Evolutionary conservation across 306 rosid genomes (phyloP).

Genomic region (Aeschynomene evenia): DNA sequence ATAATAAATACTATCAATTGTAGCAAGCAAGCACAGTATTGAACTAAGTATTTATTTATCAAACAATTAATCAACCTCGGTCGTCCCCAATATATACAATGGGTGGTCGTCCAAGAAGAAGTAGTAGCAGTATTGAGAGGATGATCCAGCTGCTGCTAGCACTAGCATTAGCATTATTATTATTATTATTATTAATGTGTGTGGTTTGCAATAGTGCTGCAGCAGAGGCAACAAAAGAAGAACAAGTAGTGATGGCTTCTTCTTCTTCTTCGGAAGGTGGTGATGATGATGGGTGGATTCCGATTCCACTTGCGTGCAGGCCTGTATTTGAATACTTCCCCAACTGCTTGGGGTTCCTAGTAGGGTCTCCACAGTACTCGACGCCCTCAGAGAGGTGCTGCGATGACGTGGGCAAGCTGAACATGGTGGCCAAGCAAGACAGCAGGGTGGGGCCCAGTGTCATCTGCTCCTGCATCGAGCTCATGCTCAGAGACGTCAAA

Average conservation of each 20-base stretch:
- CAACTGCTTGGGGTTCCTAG: slow-evolving; percentile 31
- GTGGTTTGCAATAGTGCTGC: no score
- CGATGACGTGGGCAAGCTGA: slow-evolving; percentile 11
- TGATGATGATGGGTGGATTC: no score
- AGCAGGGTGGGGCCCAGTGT: slow-evolving; percentile 13
- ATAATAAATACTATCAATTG: no score
- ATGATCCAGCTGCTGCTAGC: no score
- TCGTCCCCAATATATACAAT: background rate
- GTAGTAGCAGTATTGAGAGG: background rate
- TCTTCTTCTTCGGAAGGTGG: no score
- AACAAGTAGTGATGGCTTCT: no score
- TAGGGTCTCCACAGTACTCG: background rate
- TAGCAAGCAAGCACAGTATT: no score
- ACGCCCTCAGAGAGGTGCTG: slow-evolving; percentile 28
- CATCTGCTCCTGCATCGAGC: slow-evolving; percentile 41
- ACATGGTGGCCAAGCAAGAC: slow-evolving; percentile 31
- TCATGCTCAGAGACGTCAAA: slow-evolving; percentile 27
- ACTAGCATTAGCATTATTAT: background rate
- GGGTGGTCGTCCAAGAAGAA: no score
- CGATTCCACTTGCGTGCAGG: slow-evolving; percentile 31
- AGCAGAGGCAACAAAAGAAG: no score
- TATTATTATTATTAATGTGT: no score
- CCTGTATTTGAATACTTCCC: slow-evolving; percentile 32
- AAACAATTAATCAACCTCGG: no score
- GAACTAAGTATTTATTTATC: no score